phyloP scores from a whole-genome alignment of 2,329 filamentous ascomycete species.

The Talaromyces amestolkiae region DNA sequence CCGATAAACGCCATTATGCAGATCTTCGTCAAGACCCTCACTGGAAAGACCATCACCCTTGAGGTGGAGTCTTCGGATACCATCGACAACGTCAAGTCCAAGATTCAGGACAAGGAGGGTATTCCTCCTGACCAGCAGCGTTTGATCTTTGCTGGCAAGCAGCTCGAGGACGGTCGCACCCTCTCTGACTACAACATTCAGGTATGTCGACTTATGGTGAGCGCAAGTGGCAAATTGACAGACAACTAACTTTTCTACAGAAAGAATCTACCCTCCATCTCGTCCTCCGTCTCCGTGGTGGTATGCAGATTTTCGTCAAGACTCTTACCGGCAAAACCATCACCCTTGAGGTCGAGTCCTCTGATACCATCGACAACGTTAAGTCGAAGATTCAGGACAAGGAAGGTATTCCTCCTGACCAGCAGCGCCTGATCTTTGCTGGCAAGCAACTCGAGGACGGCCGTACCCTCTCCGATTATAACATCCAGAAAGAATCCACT shows the following conservation, averaged over 20 bases:
- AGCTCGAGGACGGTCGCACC: slow-evolving; percentile 57
- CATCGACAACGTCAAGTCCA: slow-evolving; percentile 58
- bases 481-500: slow-evolving; percentile 90
- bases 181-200: slow-evolving; percentile 56
- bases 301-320: slow-evolving; percentile 69
- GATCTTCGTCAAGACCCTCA: slow-evolving; percentile 95
- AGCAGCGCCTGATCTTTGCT: slow-evolving; percentile 93
- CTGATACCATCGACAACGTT: slow-evolving; percentile 20
- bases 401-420: slow-evolving; percentile 93
- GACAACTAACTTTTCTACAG: slow-evolving; percentile 27
- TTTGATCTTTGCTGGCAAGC: slow-evolving; percentile 58
- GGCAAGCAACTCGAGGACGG: slow-evolving; percentile 96
- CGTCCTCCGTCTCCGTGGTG: slow-evolving; percentile 69
- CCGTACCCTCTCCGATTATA: slow-evolving; percentile 86
- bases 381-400: slow-evolving; percentile 66
- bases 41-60: slow-evolving; percentile 56
- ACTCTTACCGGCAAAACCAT: slow-evolving; percentile 97
- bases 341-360: slow-evolving; percentile 51
- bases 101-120: slow-evolving; percentile 61
- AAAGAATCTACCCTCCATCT: slow-evolving; percentile 69
- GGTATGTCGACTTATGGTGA: slow-evolving; percentile 3
- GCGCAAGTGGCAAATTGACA: not conserved
- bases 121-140: slow-evolving; percentile 60
- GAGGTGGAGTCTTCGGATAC: slow-evolving; percentile 51
- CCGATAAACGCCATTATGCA: slow-evolving; percentile 62